A percentile compares a stretch with the other conserved stretches of the same genome.
phyloP scores from a whole-genome alignment of 257 asterid species.

The Echites panduratus region DNA sequence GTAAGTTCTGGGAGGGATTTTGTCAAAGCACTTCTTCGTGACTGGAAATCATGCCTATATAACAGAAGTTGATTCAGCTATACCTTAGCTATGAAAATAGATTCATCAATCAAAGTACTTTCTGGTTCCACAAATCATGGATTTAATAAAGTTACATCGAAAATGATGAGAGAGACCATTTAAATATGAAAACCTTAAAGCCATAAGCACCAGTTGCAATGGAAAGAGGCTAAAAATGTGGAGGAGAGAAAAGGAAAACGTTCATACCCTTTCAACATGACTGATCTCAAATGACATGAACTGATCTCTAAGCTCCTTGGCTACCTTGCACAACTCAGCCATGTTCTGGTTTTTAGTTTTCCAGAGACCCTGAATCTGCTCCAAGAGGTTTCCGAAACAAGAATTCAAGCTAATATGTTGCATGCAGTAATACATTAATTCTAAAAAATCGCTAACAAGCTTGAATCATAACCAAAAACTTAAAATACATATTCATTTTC shows the following conservation, averaged over 20 bases:
- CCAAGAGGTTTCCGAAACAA: background rate
- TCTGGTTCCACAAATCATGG: background rate
- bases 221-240: background rate
- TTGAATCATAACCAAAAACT: background rate
- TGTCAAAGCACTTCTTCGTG: background rate
- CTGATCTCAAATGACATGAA: conserved; percentile 67
- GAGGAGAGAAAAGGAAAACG: background rate
- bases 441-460: background rate
- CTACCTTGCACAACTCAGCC: conserved; percentile 91
- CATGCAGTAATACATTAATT: background rate
- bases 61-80: background rate
- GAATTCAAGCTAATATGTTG: background rate
- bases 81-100: background rate
- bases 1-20: background rate
- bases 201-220: background rate
- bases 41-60: background rate
- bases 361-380: conserved; percentile 93
- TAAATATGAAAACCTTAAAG: background rate
- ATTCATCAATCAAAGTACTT: background rate
- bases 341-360: conserved; percentile 81
- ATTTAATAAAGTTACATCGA: background rate
- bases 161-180: background rate
- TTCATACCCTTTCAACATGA: conserved; percentile 76
- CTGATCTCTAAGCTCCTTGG: conserved; percentile 79
- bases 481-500: background rate